Percentiles rank a stretch among this genome's conserved stretches.
Conservation (phyloP, 345 rosid species). For the Gossypium ekmanianum region DNA sequence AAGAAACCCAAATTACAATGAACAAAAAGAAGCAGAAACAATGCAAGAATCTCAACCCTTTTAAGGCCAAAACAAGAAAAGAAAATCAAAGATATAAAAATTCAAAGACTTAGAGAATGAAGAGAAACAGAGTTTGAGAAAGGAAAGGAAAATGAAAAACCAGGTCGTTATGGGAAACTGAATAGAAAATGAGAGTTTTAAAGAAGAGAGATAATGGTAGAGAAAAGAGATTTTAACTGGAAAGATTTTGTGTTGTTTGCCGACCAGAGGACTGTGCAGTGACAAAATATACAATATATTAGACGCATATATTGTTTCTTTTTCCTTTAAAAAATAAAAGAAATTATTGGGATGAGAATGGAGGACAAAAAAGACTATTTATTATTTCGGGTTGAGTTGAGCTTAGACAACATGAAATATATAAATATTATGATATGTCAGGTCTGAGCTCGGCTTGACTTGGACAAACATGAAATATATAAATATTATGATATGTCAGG, state of each 20-base stretch:
- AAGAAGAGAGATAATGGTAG: not conserved
- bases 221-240: not conserved
- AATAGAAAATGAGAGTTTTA: slow-evolving; percentile 8
- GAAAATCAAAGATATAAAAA: not conserved
- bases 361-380: no score
- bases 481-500: no score
- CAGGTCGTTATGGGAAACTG: not conserved
- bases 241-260: slow-evolving; percentile 15
- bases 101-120: not conserved
- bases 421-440: no score
- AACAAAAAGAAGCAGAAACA: not conserved
- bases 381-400: no score
- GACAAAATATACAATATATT: not conserved
- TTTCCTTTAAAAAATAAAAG: no score
- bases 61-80: not conserved
- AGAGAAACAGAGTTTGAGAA: not conserved
- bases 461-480: no score
- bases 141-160: not conserved
- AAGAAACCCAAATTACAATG: slow-evolving; percentile 13
- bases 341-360: no score
- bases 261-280: slow-evolving; percentile 26
- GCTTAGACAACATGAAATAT: no score
- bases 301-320: no score
- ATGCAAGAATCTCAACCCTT: not conserved
- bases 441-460: no score